A percentile compares a stretch with the other conserved stretches of the same genome.
Evolutionary conservation across 495 filamentous ascomycete genomes (phyloP).

Genomic region (Physcia stellaris): DNA sequence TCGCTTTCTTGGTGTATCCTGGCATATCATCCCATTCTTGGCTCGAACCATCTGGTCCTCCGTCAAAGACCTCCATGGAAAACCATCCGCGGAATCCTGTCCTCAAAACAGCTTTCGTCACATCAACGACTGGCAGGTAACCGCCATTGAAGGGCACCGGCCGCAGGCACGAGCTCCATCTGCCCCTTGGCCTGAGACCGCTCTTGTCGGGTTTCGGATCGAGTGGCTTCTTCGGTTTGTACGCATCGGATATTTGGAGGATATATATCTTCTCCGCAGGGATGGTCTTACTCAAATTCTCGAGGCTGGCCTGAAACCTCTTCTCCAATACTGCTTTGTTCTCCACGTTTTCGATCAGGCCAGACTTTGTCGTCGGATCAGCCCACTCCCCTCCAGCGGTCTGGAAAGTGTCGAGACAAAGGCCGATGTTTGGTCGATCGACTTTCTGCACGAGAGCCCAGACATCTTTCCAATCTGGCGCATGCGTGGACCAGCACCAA

Average conservation of each 20-base stretch:
- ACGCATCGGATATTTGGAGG: constrained; percentile 70
- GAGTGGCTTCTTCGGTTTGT: constrained; percentile 41
- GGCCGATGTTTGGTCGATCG: constrained; percentile 50
- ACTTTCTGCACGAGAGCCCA: constrained; percentile 52
- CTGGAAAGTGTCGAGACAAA: constrained; percentile 78
- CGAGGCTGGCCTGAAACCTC: constrained; percentile 38
- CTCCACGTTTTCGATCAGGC: constrained; percentile 32
- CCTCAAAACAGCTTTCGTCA: constrained; percentile 49
- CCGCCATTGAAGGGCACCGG: constrained; percentile 60
- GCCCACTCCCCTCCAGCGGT: constrained; percentile 62
- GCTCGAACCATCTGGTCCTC: constrained; percentile 40
- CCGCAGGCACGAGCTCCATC: constrained; percentile 61
- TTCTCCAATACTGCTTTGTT: constrained; percentile 29
- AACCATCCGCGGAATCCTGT: constrained; percentile 66
- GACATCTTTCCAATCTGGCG: constrained; percentile 51
- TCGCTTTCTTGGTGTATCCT: constrained; percentile 45
- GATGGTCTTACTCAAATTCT: constrained; percentile 38
- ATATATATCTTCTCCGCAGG: constrained; percentile 63
- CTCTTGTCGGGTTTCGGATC: constrained; percentile 27
- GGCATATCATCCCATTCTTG: constrained; percentile 43
- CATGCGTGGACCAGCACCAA: constrained; percentile 71
- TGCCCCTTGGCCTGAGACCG: constrained; percentile 42
- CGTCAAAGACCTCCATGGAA: constrained; percentile 66
- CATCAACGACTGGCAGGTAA: constrained; percentile 55
- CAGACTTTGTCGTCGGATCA: constrained; percentile 55